These are phyloP conservation scores for Phtheirospermum japonicum DNA, from an alignment of 257 asterid genomes.

Conservation along the genomic window DNA sequence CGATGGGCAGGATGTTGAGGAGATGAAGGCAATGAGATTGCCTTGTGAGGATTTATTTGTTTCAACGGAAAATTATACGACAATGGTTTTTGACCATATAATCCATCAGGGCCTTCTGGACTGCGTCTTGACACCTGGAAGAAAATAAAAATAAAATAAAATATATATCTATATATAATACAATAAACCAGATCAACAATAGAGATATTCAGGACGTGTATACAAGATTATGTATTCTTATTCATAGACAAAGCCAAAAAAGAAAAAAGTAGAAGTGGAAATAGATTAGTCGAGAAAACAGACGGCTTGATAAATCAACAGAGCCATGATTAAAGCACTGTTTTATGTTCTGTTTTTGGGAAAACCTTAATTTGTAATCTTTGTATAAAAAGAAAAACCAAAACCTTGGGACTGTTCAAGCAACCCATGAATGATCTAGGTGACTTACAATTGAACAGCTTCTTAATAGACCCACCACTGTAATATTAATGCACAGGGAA, in stretches of 20 bases:
- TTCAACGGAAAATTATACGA: slow-evolving; percentile 43
- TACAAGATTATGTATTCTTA: slow-evolving; percentile 25
- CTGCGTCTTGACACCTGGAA: slow-evolving; percentile 63
- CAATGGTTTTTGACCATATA: slow-evolving; percentile 42
- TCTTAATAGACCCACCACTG: slow-evolving; percentile 4
- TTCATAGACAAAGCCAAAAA: slow-evolving; percentile 40
- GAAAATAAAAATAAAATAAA: too few species aligned
- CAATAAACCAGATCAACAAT: slow-evolving; percentile 20
- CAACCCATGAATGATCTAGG: not conserved
- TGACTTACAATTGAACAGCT: slow-evolving; percentile 8
- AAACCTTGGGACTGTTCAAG: slow-evolving; percentile 1
- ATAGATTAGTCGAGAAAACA: slow-evolving; percentile 10
- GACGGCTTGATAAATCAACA: slow-evolving; percentile 19
- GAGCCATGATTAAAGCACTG: slow-evolving; percentile 8
- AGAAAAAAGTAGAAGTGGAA: slow-evolving; percentile 12
- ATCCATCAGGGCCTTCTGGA: slow-evolving; percentile 55
- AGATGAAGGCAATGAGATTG: slow-evolving; percentile 86
- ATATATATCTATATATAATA: slow-evolving; percentile 16
- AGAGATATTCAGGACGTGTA: slow-evolving; percentile 21
- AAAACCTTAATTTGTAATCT: slow-evolving; percentile 15
- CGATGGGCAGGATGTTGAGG: slow-evolving; percentile 54
- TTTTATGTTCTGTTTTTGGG: slow-evolving; percentile 18
- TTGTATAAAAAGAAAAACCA: slow-evolving; percentile 11
- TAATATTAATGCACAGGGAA: slow-evolving; percentile 10
- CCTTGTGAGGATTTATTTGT: slow-evolving; percentile 55